These are phyloP conservation scores for Calonectria pauciramosa DNA, from an alignment of 2,329 filamentous ascomycete genomes.

Conservation along the genomic window DNA sequence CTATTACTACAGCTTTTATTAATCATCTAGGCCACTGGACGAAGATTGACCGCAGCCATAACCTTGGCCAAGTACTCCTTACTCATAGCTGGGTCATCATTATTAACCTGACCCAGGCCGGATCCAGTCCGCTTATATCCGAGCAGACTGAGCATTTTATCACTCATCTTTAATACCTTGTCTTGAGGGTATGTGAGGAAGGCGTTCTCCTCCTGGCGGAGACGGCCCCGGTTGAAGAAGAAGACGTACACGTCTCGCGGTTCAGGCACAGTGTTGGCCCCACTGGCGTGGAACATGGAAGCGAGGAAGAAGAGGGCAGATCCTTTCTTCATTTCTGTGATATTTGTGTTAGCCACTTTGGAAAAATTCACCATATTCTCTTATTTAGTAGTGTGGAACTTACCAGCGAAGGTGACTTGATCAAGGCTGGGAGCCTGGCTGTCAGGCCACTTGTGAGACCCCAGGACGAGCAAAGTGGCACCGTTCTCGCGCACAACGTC, in stretches of 20 bases:
- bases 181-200: not conserved
- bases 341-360: not conserved
- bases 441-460: not conserved
- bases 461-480: not conserved
- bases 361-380: no score
- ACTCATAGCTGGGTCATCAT: not conserved
- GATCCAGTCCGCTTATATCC: not conserved
- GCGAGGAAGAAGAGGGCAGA: not conserved
- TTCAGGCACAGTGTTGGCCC: not conserved
- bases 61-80: not conserved
- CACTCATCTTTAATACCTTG: not conserved
- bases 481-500: not conserved
- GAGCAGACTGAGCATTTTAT: not conserved
- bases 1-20: no score
- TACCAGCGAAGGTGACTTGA: not conserved
- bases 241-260: not conserved
- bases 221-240: not conserved
- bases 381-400: no score
- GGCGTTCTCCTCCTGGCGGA: not conserved
- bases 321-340: not conserved
- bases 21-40: no score
- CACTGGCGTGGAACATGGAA: not conserved
- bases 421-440: not conserved
- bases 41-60: not conserved
- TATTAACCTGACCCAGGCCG: not conserved